Evolutionary conservation across 805 yeast species (phyloP), one percentile per base, ranked within the genome.

Genomic region (Suhomyces emberorum): DNA sequence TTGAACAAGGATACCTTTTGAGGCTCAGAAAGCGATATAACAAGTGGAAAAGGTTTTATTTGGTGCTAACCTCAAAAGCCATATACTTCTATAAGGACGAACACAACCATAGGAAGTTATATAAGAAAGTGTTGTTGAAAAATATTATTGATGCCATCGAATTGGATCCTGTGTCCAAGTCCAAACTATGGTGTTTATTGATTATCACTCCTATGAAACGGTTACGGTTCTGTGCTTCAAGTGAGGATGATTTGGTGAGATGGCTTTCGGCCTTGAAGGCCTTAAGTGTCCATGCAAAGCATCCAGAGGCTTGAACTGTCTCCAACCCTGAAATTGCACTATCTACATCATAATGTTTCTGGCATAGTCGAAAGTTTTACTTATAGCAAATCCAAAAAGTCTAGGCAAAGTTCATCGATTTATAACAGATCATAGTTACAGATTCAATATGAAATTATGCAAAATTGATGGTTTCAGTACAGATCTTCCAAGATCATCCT

Each of bases 191-290:
- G 60, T 74, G 80, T 44, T 49, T 76, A 47, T 53, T 72, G 37
- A 54, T 76, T 12, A 71, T 76, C 25, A 70, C 78, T 0, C 69
- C 72, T 2, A 48, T 51, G 30, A 74, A 73, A 44, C 52, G 76
- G 32, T 44, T 70, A 11, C 45, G 75, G 20, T 62, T 76, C 37
- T 62, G 77, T 44, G 70, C 72, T 1, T 55, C 53, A 14, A 49
- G 54, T 14, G 79, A 73, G 44, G 72, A 65, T 10, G 77, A 72
- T 16, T 51, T 74, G 46, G 59, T 70, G 1, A 57, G 59, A 38
- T 75, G 79, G 79, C 52, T 76, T 15, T 74, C 70, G 2, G 59
- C 73, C 4, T 46, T 74, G 35, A 74, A 71, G 38, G 55, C 54
- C 50, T n/a, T 53, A 43, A 24, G 52, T 44, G 15, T 47, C 43